phyloP scores from a whole-genome alignment of 1,284 basidiomycete species.

The Ganoderma lingzhi region DNA sequence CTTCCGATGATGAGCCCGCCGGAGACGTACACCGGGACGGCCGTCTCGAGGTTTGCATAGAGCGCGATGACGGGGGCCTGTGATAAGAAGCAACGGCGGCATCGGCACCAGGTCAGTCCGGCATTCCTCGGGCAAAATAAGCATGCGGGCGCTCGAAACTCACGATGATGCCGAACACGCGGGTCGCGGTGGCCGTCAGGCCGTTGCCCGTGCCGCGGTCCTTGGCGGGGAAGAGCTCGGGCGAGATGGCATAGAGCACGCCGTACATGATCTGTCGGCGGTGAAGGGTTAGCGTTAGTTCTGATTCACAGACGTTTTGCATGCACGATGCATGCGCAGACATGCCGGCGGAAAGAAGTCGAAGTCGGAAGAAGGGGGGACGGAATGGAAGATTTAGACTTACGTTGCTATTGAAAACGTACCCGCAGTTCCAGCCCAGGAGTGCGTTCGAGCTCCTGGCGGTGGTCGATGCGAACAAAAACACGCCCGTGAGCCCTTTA shows the following conservation, averaged over 20 bases:
- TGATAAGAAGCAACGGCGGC: background rate
- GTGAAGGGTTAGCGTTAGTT: background rate
- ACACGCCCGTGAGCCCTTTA: conserved; percentile 72
- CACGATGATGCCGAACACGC: conserved; percentile 71
- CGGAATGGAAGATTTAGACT: conserved; percentile 18
- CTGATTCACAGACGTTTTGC: background rate
- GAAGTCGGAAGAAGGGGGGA: background rate
- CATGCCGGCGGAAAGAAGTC: conserved; percentile 13
- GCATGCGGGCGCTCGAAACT: conserved; percentile 32
- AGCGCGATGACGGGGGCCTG: conserved; percentile 80
- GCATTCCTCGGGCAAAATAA: conserved; percentile 25
- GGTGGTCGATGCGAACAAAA: conserved; percentile 77
- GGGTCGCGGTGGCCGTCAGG: conserved; percentile 61
- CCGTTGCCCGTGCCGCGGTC: conserved; percentile 74
- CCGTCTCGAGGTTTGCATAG: conserved; percentile 69
- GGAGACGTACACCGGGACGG: conserved; percentile 81
- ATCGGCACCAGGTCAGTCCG: conserved; percentile 6
- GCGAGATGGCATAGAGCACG: conserved; percentile 74
- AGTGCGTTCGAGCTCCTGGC: conserved; percentile 71
- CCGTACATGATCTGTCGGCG: conserved; percentile 72
- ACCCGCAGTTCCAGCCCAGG: conserved; percentile 72
- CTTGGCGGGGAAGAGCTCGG: conserved; percentile 79
- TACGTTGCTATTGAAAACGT: conserved; percentile 66
- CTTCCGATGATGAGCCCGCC: conserved; percentile 76
- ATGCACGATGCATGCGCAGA: background rate